These are phyloP conservation scores for Ustilago trichophora DNA, from an alignment of 1,284 basidiomycete species.

Conservation along the genomic window DNA sequence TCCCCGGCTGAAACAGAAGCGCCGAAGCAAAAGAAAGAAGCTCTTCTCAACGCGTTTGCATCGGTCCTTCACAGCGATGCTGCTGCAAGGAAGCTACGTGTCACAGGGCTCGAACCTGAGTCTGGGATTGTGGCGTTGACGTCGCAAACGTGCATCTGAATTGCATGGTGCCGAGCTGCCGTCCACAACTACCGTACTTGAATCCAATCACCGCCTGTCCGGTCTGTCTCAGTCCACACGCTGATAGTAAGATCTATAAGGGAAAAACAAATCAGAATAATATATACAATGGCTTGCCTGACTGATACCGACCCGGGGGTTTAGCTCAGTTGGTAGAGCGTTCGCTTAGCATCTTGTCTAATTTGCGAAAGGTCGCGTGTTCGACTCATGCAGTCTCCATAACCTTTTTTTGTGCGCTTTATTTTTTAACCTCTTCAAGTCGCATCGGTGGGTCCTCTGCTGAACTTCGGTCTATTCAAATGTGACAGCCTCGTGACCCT, in stretches of 20 bases:
- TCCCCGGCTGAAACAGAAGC: too few species aligned
- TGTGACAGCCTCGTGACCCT: constrained; percentile 15
- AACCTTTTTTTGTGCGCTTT: constrained; percentile 1
- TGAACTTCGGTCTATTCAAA: too few species aligned
- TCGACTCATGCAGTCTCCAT: constrained; percentile 57
- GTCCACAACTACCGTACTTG: background rate
- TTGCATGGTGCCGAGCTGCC: constrained; percentile 3
- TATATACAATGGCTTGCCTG: background rate
- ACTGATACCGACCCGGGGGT: constrained; percentile 14
- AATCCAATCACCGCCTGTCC: background rate
- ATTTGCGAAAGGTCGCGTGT: constrained; percentile 55
- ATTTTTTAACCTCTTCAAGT: background rate
- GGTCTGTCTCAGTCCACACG: too few species aligned
- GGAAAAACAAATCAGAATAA: too few species aligned
- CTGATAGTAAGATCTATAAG: too few species aligned
- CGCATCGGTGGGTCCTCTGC: constrained; percentile 9
- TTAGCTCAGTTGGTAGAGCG: constrained; percentile 59
- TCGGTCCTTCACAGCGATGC: too few species aligned
- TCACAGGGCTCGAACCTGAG: too few species aligned
- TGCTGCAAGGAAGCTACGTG: constrained; percentile 4
- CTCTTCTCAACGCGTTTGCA: too few species aligned
- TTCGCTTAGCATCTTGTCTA: constrained; percentile 53
- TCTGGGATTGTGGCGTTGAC: too few species aligned
- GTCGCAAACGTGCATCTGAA: constrained; percentile 1
- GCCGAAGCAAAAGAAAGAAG: too few species aligned